Evolutionary conservation across 208 protist species (phyloP).

Genomic region (Herpetomonas tarakana): DNA sequence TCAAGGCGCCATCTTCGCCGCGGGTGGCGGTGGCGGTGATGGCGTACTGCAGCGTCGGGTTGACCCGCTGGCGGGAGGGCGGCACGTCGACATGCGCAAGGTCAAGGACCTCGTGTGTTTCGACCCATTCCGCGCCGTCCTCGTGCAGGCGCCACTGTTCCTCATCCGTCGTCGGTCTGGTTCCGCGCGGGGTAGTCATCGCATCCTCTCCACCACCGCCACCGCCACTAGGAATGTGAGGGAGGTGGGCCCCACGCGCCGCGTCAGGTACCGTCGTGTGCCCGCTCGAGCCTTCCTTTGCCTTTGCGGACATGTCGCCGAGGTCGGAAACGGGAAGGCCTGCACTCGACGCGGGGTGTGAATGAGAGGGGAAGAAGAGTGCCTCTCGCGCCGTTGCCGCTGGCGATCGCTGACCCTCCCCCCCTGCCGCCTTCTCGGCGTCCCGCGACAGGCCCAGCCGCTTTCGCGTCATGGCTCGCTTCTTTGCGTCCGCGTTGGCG

Average conservation of each 20-base stretch:
- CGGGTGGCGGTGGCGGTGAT: slow-evolving; percentile 40
- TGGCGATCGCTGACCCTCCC: neutral
- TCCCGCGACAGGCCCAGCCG: neutral
- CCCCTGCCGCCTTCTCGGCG: neutral
- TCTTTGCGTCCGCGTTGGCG: neutral
- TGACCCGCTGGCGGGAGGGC: neutral
- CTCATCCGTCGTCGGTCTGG: neutral
- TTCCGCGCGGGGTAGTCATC: neutral
- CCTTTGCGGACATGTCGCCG: neutral
- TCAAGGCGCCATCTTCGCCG: slow-evolving; percentile 38
- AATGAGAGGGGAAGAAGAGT: no score
- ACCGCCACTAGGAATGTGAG: no score
- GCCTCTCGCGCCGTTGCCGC: no score
- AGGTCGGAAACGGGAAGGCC: neutral
- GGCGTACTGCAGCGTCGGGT: slow-evolving; percentile 15
- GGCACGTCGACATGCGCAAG: neutral
- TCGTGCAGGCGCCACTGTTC: neutral
- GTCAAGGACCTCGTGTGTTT: neutral
- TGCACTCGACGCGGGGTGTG: neutral
- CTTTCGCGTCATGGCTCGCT: neutral
- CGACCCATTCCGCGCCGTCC: neutral
- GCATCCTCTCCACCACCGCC: no score
- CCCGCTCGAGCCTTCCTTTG: neutral
- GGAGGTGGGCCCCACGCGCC: no score
- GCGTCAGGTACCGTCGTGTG: neutral